phyloP scores from a whole-genome alignment of 306 rosid species.

The Parietaria judaica region DNA sequence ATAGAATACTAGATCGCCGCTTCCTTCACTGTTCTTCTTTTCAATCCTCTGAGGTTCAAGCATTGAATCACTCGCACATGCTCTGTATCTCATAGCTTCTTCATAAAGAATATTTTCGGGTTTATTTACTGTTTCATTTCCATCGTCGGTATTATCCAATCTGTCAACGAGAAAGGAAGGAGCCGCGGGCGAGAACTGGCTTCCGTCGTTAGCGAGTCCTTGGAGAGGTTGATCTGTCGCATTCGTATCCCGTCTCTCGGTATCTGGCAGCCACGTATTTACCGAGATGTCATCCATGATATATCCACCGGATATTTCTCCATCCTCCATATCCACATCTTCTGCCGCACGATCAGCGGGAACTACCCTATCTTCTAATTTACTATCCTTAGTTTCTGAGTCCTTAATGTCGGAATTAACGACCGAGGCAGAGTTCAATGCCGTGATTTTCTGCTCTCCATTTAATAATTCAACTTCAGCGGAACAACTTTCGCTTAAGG shows the following conservation, averaged over 20 bases:
- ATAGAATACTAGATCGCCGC: constrained; percentile 23
- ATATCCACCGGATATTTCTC: constrained; percentile 61
- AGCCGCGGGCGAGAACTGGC: constrained; percentile 15
- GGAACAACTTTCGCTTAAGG: constrained; percentile 16
- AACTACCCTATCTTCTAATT: constrained; percentile 15
- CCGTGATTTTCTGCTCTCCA: constrained; percentile 11
- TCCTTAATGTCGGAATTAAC: constrained; percentile 16
- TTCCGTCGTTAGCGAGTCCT: background rate
- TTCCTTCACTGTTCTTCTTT: constrained; percentile 5
- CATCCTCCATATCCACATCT: constrained; percentile 57
- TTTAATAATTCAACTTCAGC: constrained; percentile 29
- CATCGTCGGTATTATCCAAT: constrained; percentile 16
- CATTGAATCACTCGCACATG: constrained; percentile 16
- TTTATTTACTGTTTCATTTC: constrained; percentile 15
- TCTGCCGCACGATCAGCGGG: constrained; percentile 21
- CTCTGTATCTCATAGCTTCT: constrained; percentile 13
- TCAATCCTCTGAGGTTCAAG: constrained; percentile 12
- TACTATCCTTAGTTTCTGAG: constrained; percentile 10
- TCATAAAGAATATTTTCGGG: constrained; percentile 17
- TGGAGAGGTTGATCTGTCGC: constrained; percentile 23
- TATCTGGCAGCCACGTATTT: constrained; percentile 27
- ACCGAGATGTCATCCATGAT: constrained; percentile 22
- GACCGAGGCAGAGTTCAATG: constrained; percentile 16
- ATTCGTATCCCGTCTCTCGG: constrained; percentile 20
- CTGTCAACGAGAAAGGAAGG: constrained; percentile 15